Base-by-base conservation (phyloP, 2,329 filamentous ascomycete species). In the Colletotrichum echinochloae region DNA sequence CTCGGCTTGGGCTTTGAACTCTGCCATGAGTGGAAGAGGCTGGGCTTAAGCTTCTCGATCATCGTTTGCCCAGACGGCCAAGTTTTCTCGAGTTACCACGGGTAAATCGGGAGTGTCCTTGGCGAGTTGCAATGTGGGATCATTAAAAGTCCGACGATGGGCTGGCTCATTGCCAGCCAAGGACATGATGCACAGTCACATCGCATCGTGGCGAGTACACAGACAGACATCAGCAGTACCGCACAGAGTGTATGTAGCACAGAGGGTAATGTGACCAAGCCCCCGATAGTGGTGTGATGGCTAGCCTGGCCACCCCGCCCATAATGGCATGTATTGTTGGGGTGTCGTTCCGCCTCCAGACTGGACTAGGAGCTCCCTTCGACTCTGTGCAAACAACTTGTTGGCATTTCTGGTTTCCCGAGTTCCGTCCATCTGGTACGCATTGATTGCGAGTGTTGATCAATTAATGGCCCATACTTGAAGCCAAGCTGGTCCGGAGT, bases 31-130 rank as follows among this genome's bases (percentile, higher is more conserved):
- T 23, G 41, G 66, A 65, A 66, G 66, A 65, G 69, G 66, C 65
- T 70, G 60, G 70, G 60, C 56, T 57, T 51, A 71, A 71, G 69
- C 69, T 71, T 71, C 60, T 65, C 28, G 48, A 52, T 35, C 60
- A 48, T 65, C 55, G 49, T 11, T 35, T 55, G 68, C 68, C 68
- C 59, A 68, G 60, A 70, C 20, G 23, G 16, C 52, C 44, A 35
- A 65, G 46, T 61, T 44, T 35, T 37, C 18, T 18, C 28, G 55
- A 39, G 54, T 48, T 60, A 61, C 70, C 55, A 57, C 66, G 69
- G 69, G 33, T 70, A 68, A 70, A 70, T 61, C 44, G 46, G 37
- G 46, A 35, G 35, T 12, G n/a, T 5, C 18, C 60, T 71, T 70
- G 66, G 60, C 60, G 60, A 64, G 54, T 60, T 65, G 33, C 55